Percentiles rank a stretch among this genome's conserved stretches.
Conservation (phyloP, 306 rosid genomes). For the Echinosophora koreensis region DNA sequence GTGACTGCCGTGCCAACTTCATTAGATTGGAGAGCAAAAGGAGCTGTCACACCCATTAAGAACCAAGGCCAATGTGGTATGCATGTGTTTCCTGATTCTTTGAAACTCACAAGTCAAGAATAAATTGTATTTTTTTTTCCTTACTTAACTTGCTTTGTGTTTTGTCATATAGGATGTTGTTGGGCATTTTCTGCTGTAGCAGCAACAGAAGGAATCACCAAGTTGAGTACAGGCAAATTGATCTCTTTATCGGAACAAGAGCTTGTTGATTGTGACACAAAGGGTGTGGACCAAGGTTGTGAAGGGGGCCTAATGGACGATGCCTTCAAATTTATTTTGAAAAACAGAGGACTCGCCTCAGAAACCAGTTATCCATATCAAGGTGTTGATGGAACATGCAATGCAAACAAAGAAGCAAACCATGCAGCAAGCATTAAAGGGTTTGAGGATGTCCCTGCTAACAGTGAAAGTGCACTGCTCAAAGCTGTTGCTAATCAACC, state of each 20-base stretch:
- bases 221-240: slow-evolving; percentile 39
- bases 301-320: slow-evolving; percentile 50
- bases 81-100: background rate
- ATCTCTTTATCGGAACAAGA: slow-evolving; percentile 54
- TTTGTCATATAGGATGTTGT: slow-evolving; percentile 39
- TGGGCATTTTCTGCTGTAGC: slow-evolving; percentile 59
- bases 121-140: background rate
- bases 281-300: slow-evolving; percentile 50
- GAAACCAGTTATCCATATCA: slow-evolving; percentile 46
- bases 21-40: slow-evolving; percentile 52
- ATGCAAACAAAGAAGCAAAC: slow-evolving; percentile 8
- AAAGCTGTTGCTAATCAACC: slow-evolving; percentile 55
- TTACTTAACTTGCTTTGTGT: background rate
- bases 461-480: slow-evolving; percentile 47
- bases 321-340: slow-evolving; percentile 51
- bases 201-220: slow-evolving; percentile 50
- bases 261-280: slow-evolving; percentile 53
- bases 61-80: slow-evolving; percentile 57
- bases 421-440: slow-evolving; percentile 49
- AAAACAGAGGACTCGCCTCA: slow-evolving; percentile 45
- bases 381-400: slow-evolving; percentile 42
- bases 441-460: slow-evolving; percentile 49
- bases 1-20: slow-evolving; percentile 43
- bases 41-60: slow-evolving; percentile 54
- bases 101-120: background rate